phyloP scores from a whole-genome alignment of 1,284 basidiomycete species.

The Microbotryomycetes sp. region DNA sequence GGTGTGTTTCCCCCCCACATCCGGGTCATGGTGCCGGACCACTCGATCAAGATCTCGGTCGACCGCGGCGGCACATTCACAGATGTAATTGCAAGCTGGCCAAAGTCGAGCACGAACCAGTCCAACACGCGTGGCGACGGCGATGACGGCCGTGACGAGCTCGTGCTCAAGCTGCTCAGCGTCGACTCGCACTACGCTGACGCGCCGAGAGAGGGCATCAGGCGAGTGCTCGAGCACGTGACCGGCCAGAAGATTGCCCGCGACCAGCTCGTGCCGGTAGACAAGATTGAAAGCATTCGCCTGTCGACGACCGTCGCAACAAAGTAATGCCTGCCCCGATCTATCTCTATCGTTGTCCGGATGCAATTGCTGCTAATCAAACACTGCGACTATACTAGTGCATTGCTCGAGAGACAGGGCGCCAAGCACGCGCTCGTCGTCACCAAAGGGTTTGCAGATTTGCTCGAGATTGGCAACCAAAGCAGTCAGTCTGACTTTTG shows the following conservation, averaged over 20 bases:
- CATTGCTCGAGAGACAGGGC: slow-evolving; percentile 87
- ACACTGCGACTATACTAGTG: slow-evolving; percentile 37
- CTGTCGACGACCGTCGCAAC: slow-evolving; percentile 93
- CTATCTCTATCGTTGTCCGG: not conserved
- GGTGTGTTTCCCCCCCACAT: not conserved
- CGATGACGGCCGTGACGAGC: slow-evolving; percentile 28
- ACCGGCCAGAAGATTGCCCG: slow-evolving; percentile 61
- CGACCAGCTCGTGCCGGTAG: slow-evolving; percentile 60
- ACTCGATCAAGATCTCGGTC: slow-evolving; percentile 5
- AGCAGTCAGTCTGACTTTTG: slow-evolving; percentile 62
- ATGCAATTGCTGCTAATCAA: not conserved
- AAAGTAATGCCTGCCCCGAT: slow-evolving; percentile 46
- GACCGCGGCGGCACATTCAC: slow-evolving; percentile 41
- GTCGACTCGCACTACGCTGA: slow-evolving; percentile 68
- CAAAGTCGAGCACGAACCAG: not conserved
- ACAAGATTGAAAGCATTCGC: slow-evolving; percentile 61
- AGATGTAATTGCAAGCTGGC: slow-evolving; percentile 34
- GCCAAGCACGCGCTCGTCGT: slow-evolving; percentile 83
- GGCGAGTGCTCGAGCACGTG: slow-evolving; percentile 73
- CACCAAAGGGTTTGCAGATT: slow-evolving; percentile 82
- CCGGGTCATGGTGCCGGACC: not conserved
- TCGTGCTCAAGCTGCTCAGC: slow-evolving; percentile 44
- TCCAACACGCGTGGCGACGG: not conserved
- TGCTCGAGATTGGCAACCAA: slow-evolving; percentile 89
- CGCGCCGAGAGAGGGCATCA: slow-evolving; percentile 88